Percentiles rank a stretch among this genome's conserved stretches.
Evolutionary conservation across 257 asterid genomes (phyloP).

Genomic region (Salvia splendens): DNA sequence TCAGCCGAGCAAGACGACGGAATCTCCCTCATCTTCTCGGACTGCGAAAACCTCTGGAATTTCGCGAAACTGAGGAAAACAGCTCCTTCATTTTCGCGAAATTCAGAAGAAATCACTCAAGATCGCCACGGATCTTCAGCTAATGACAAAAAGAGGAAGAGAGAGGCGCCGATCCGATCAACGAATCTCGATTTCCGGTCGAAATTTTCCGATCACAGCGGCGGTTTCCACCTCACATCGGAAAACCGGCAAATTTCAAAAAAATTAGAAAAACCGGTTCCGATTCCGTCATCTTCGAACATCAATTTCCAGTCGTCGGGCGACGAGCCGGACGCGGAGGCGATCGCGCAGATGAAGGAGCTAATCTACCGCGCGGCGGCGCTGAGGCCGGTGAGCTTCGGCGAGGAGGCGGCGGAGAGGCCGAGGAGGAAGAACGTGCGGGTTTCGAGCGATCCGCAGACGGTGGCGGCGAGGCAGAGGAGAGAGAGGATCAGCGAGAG

Average conservation of each 20-base stretch:
- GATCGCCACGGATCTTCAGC: too few species aligned
- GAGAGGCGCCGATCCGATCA: too few species aligned
- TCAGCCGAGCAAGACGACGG: constrained; percentile 57
- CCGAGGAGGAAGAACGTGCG: constrained; percentile 81
- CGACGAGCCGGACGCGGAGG: constrained; percentile 85
- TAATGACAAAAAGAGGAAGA: background rate
- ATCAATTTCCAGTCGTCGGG: constrained; percentile 68
- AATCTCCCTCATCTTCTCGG: constrained; percentile 40
- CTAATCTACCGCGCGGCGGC: constrained; percentile 93
- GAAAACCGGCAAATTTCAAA: constrained; percentile 27
- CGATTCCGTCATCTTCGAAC: constrained; percentile 43
- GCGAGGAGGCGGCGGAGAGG: constrained; percentile 56
- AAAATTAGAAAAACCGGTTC: constrained; percentile 28
- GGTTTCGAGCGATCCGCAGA: constrained; percentile 88
- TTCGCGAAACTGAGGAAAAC: constrained; percentile 4
- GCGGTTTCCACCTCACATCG: constrained; percentile 38
- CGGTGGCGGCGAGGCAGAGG: constrained; percentile 93
- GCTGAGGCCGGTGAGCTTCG: constrained; percentile 81
- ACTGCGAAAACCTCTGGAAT: constrained; percentile 37
- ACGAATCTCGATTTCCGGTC: too few species aligned
- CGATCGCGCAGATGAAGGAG: constrained; percentile 94
- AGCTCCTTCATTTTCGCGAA: background rate
- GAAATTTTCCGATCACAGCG: constrained; percentile 6
- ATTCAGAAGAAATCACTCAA: background rate
- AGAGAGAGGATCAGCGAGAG: constrained; percentile 93